These are phyloP conservation scores for Phytophthora podocarpi DNA, from an alignment of 352 stramenopile genomes.

Conservation along the genomic window DNA sequence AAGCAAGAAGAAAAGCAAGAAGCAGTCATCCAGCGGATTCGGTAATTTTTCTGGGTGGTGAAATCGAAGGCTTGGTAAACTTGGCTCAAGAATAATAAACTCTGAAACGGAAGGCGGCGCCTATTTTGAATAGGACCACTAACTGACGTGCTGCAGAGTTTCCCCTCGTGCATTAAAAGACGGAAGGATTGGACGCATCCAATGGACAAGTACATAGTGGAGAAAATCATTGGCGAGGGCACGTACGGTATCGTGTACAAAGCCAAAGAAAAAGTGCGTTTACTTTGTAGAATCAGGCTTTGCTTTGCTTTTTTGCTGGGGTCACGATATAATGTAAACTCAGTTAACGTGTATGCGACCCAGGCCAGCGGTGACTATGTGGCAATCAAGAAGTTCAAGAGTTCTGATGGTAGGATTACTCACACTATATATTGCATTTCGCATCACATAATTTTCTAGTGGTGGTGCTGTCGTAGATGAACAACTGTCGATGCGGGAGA, in stretches of 20 bases:
- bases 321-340: no score
- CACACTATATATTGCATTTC: not conserved
- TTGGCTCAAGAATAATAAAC: constrained; percentile 10
- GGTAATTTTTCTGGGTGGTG: constrained; percentile 85
- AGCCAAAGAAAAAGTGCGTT: constrained; percentile 70
- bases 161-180: not conserved
- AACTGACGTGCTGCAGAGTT: constrained; percentile 1
- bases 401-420: constrained; percentile 41
- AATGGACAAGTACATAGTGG: constrained; percentile 84
- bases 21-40: constrained; percentile 56
- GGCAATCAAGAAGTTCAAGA: constrained; percentile 89
- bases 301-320: no score
- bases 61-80: constrained; percentile 2
- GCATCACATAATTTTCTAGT: not conserved
- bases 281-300: not conserved
- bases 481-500: constrained; percentile 77
- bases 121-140: constrained; percentile 17
- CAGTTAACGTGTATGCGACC: not conserved
- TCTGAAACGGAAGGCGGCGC: constrained; percentile 20
- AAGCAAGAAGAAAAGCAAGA: constrained; percentile 75
- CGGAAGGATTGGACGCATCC: not conserved
- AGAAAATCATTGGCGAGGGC: constrained; percentile 85
- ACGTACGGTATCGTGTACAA: constrained; percentile 87
- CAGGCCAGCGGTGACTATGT: constrained; percentile 69
- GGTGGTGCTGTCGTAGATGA: constrained; percentile 57